Evolutionary conservation across 2,329 filamentous ascomycete species (phyloP).

Genomic region (Pseudopithomyces maydicus): DNA sequence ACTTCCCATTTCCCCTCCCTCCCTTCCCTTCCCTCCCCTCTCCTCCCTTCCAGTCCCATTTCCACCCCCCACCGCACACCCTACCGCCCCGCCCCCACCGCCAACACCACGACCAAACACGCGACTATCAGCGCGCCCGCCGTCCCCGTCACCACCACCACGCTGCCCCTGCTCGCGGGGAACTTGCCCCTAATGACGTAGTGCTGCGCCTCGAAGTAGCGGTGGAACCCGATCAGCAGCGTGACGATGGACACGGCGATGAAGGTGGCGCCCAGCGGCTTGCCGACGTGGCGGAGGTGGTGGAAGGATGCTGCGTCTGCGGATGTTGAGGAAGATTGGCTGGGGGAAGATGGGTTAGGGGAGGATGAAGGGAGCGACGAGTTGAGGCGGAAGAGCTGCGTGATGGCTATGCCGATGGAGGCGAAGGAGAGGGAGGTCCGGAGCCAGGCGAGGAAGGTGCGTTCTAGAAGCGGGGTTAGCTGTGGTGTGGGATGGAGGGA

Average conservation of each 20-base stretch:
- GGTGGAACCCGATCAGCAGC: conserved; percentile 75
- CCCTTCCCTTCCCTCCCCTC: not conserved
- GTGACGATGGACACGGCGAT: conserved; percentile 76
- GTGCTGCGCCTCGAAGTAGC: conserved; percentile 78
- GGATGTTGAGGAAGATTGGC: conserved; percentile 6
- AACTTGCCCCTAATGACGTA: conserved; percentile 83
- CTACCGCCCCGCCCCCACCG: conserved; percentile 56
- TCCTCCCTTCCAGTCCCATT: conserved; percentile 1
- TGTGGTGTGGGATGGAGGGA: not conserved
- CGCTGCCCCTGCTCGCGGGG: conserved; percentile 75
- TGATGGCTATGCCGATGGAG: conserved; percentile 81
- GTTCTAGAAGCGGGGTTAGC: conserved; percentile 57
- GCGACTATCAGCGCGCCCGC: conserved; percentile 64
- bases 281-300: conserved; percentile 36
- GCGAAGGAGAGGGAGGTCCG: conserved; percentile 82
- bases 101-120: conserved; percentile 64
- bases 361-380: conserved; percentile 52
- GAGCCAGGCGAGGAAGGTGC: conserved; percentile 85
- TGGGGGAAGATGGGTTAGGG: conserved; percentile 20
- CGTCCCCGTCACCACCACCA: conserved; percentile 70
- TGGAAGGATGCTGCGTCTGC: not conserved
- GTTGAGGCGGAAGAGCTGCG: conserved; percentile 84
- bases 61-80: conserved; percentile 51
- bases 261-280: conserved; percentile 69
- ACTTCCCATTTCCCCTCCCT: not conserved